phyloP scores from a whole-genome alignment of 208 protist genomes.

The Crithidia bombi region DNA sequence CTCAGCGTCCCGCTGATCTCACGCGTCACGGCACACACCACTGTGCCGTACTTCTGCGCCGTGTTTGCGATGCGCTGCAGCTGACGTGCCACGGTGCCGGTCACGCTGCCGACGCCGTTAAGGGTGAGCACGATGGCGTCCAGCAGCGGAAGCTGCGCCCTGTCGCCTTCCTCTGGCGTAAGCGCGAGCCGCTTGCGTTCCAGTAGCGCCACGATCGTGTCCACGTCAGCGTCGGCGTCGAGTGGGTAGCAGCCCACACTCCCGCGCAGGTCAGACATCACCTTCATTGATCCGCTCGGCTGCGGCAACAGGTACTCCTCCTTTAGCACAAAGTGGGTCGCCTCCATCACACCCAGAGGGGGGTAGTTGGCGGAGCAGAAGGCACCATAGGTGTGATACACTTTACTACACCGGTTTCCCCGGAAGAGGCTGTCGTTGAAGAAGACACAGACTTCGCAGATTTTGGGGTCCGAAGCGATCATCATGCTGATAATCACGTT shows the following conservation, averaged over 20 bases:
- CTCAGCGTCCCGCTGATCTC: conserved; percentile 54
- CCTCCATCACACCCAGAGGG: conserved; percentile 86
- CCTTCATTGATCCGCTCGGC: conserved; percentile 47
- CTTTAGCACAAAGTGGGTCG: conserved; percentile 56
- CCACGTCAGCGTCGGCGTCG: conserved; percentile 54
- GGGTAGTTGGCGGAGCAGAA: conserved; percentile 92
- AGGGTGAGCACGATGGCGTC: conserved; percentile 63
- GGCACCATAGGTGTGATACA: conserved; percentile 83
- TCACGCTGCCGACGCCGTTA: conserved; percentile 47
- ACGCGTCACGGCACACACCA: conserved; percentile 45
- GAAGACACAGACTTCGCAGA: conserved; percentile 96
- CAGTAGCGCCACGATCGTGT: conserved; percentile 46
- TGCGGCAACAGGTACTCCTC: conserved; percentile 59
- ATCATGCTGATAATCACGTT: conserved; percentile 90
- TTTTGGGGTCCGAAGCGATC: conserved; percentile 77
- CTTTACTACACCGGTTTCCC: conserved; percentile 93
- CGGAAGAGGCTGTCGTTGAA: conserved; percentile 94
- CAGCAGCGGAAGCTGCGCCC: conserved; percentile 31
- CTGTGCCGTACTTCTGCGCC: conserved; percentile 30
- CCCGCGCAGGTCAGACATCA: conserved; percentile 58
- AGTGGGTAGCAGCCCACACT: conserved; percentile 52
- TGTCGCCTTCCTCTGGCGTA: not conserved
- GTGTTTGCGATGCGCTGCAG: conserved; percentile 45
- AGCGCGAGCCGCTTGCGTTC: conserved; percentile 13
- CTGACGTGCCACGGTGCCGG: conserved; percentile 20